Base-by-base conservation (phyloP, 371 early-diverging fungal genomes). In the Mucor racemosus region DNA sequence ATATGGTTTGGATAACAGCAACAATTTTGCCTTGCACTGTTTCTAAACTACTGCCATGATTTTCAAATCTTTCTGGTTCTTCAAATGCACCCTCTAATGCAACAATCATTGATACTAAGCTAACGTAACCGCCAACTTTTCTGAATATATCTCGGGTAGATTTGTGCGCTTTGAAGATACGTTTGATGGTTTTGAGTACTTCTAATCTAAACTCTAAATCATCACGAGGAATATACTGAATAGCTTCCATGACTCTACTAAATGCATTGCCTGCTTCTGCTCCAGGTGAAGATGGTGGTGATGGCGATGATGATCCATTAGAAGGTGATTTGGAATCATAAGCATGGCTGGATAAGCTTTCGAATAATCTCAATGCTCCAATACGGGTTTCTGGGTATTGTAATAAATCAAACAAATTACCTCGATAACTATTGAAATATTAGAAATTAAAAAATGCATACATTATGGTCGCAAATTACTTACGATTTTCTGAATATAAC, bases 61-160 rank as follows among this genome's bases (percentile, higher is more conserved):
- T 15, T 76, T 48, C 35, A n/a, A 62, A 68, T 68, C 73, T 42
- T 31, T 72, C 41, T 64, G 70, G 57, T 58, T 76, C 34, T 72
- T 60, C 63, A 65, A 87, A 90, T 0, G 86, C 81, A 19, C 84
- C 84, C 69, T 90, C 91, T 33, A 91, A 63, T 0, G 86, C 74
- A 13, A 89, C 84, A 31, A 91, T 73, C 57, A 90, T 84, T 3
- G 89, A 89, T 0, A 90, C 82, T 26, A 88, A 66, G 38, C 85
- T 86, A 9, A 90, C 85, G 67, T 85, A 90, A 8, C 91, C 91
- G 1, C 90, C 89, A 10, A 76, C 79, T 36, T 78, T 76, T 36
- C 90, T 82, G 59, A 91, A 89, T 15, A 84, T 82, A 62, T 89
- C 86, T 46, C 83, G 76, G 5, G 74, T 73, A 11, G 72, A 66